Evolutionary conservation across 108 stramenopile species (phyloP).

Genomic region (Stephanodiscus triporus): DNA sequence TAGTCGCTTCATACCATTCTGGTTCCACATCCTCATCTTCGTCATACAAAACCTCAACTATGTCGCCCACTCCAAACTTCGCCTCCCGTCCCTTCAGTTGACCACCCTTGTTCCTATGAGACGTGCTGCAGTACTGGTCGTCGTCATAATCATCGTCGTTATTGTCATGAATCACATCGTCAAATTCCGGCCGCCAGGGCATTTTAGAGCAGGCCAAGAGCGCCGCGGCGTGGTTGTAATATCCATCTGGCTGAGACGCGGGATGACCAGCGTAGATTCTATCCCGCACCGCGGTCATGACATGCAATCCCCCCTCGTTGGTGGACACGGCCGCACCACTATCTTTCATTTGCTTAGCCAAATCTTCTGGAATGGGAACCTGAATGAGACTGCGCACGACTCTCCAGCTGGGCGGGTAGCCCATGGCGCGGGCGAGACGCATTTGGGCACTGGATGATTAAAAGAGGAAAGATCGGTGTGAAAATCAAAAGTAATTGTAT

Average conservation of each 20-base stretch:
- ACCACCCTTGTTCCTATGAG: slow-evolving; percentile 56
- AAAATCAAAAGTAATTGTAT: not conserved
- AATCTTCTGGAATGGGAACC: slow-evolving; percentile 35
- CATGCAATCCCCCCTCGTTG: slow-evolving; percentile 8
- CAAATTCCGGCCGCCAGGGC: slow-evolving; percentile 50
- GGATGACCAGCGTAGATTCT: slow-evolving; percentile 55
- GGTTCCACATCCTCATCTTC: slow-evolving; percentile 49
- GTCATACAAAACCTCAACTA: slow-evolving; percentile 75
- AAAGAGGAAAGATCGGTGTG: not conserved
- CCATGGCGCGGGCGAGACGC: slow-evolving; percentile 76
- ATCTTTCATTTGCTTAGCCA: slow-evolving; percentile 24
- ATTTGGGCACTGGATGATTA: slow-evolving; percentile 27
- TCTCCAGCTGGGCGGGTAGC: slow-evolving; percentile 82
- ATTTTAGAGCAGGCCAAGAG: slow-evolving; percentile 38
- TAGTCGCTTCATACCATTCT: slow-evolving; percentile 72
- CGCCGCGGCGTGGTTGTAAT: slow-evolving; percentile 53
- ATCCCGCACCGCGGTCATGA: slow-evolving; percentile 47
- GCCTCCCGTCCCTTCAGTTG: slow-evolving; percentile 68
- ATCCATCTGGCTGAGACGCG: slow-evolving; percentile 43
- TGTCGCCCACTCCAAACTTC: slow-evolving; percentile 71
- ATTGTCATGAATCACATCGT: slow-evolving; percentile 50
- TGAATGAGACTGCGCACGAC: slow-evolving; percentile 62
- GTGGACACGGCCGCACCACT: slow-evolving; percentile 10
- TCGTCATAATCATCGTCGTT: slow-evolving; percentile 54
- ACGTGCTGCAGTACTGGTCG: slow-evolving; percentile 47